These are phyloP conservation scores for Pontederia crassipes DNA, from an alignment of 176 grass and related monocot species.

Conservation along the genomic window DNA sequence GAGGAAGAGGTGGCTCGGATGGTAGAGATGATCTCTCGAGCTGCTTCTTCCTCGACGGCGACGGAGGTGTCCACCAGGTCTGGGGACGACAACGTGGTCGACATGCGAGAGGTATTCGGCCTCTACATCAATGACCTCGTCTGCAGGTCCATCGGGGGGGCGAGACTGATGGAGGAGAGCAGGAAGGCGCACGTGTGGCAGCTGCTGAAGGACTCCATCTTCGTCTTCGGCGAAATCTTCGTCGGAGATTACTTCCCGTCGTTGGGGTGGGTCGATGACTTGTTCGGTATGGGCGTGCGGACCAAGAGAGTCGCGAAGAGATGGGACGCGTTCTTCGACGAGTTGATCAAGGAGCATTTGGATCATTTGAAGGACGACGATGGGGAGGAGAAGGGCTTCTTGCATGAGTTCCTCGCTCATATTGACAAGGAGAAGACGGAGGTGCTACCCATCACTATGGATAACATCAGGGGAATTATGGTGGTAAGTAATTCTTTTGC, in stretches of 20 bases:
- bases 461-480: too few relatives aligned
- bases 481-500: too few relatives aligned
- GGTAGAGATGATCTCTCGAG: not conserved
- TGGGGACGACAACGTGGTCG: too few relatives aligned
- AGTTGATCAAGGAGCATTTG: constrained; percentile 25
- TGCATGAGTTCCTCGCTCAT: constrained; percentile 31
- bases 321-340: constrained; percentile 37
- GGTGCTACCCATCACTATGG: too few relatives aligned
- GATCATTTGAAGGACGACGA: not conserved
- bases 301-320: constrained; percentile 16
- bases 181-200: not conserved
- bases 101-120: too few relatives aligned
- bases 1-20: not conserved
- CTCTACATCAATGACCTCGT: constrained; percentile 28
- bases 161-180: not conserved
- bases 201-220: not conserved
- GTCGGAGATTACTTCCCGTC: constrained; percentile 31
- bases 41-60: not conserved
- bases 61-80: too few relatives aligned
- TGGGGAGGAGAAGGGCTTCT: constrained; percentile 23
- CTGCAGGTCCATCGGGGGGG: constrained; percentile 25
- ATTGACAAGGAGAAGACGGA: too few relatives aligned
- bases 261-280: constrained; percentile 24
- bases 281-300: constrained; percentile 19
- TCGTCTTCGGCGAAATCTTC: not conserved